Evolutionary conservation across 371 early-diverging fungal genomes (phyloP).

Genomic region (Mortierella sp.): DNA sequence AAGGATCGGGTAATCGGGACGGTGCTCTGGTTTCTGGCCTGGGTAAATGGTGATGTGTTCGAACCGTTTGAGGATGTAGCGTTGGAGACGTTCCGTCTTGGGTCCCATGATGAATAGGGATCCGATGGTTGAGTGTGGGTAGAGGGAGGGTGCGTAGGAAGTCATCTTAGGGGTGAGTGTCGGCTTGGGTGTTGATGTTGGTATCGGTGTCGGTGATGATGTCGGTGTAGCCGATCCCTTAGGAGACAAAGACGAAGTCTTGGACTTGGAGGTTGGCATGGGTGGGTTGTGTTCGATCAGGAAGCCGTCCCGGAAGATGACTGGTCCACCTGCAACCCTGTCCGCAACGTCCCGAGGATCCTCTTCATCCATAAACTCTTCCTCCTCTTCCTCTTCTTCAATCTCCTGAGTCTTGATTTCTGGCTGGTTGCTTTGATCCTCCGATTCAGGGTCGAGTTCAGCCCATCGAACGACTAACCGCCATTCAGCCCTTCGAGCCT

Average conservation of each 20-base stretch:
- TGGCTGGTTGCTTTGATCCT: background rate
- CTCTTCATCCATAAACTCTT: constrained; percentile 50
- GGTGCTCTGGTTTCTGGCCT: constrained; percentile 48
- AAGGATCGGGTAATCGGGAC: constrained; percentile 47
- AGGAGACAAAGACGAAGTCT: constrained; percentile 7
- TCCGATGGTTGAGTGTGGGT: constrained; percentile 56
- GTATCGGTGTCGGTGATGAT: background rate
- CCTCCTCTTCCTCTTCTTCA: constrained; percentile 14
- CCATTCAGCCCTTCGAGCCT: constrained; percentile 51
- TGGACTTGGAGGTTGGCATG: constrained; percentile 15
- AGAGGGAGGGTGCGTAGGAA: constrained; percentile 50
- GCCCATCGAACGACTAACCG: constrained; percentile 56
- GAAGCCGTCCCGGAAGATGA: constrained; percentile 54
- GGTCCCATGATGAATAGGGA: constrained; percentile 57
- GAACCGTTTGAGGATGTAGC: constrained; percentile 45
- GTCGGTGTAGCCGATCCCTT: background rate
- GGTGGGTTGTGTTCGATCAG: constrained; percentile 49
- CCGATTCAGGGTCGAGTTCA: constrained; percentile 32
- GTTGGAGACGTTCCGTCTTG: constrained; percentile 50
- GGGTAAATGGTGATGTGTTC: constrained; percentile 49
- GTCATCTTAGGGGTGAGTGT: constrained; percentile 40
- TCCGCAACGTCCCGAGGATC: constrained; percentile 57
- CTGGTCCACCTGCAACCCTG: constrained; percentile 48
- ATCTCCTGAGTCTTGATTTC: background rate
- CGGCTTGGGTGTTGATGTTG: background rate